A percentile compares a stretch with the other conserved stretches of the same genome.
These are phyloP conservation scores for Euphorbia peplus DNA, from an alignment of 345 rosid genomes.

Conservation along the genomic window DNA sequence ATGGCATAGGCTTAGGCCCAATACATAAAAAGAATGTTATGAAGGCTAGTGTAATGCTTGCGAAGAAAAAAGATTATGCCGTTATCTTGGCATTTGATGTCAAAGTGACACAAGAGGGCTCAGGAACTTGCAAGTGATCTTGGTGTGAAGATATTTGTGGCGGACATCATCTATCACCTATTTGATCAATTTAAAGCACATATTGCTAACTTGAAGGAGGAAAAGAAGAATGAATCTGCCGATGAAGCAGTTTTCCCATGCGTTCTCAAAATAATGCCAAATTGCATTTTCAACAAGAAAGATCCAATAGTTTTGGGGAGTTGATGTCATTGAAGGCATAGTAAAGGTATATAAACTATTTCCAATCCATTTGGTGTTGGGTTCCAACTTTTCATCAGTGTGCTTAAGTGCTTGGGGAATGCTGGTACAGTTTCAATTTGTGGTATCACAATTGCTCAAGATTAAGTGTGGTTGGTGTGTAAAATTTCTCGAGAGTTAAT, in stretches of 20 bases:
- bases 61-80: slow-evolving; percentile 85
- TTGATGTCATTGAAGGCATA: slow-evolving; percentile 76
- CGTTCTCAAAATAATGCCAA: slow-evolving; percentile 69
- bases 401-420: not conserved
- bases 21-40: slow-evolving; percentile 87
- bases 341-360: slow-evolving; percentile 55
- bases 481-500: too few relatives aligned
- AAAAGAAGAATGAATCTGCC: slow-evolving; percentile 85
- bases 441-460: not conserved
- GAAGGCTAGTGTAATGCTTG: slow-evolving; percentile 95
- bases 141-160: slow-evolving; percentile 88
- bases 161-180: slow-evolving; percentile 91
- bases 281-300: slow-evolving; percentile 77
- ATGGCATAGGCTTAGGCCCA: slow-evolving; percentile 87
- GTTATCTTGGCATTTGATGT: slow-evolving; percentile 95
- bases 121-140: slow-evolving; percentile 76
- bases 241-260: slow-evolving; percentile 96
- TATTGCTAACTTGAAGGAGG: slow-evolving; percentile 76
- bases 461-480: not conserved
- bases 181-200: slow-evolving; percentile 87
- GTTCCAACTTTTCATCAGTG: not conserved
- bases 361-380: not conserved
- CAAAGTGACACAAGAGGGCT: slow-evolving; percentile 85
- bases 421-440: too few relatives aligned
- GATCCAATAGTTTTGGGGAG: slow-evolving; percentile 90